Evolutionary conservation across 768 basidiomycete species (phyloP).

Genomic region (Mycena galopus): DNA sequence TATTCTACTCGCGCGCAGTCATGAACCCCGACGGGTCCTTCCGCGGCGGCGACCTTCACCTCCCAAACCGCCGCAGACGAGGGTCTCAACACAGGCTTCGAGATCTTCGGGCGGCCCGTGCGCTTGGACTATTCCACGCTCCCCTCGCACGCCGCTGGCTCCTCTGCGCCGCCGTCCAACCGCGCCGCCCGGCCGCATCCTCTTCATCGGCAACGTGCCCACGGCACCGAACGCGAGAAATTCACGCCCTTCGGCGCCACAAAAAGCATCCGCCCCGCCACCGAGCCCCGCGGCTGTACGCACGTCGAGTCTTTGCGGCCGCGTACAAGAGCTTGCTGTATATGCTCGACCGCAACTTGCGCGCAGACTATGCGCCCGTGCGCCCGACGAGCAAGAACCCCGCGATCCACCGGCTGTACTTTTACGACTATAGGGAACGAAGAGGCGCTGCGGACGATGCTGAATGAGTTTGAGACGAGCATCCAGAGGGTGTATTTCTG

Average conservation of each 20-base stretch:
- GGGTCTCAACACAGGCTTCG: background rate
- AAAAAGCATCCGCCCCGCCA: conserved; percentile 50
- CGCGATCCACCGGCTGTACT: conserved; percentile 48
- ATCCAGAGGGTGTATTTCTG: conserved; percentile 35
- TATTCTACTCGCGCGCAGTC: no score
- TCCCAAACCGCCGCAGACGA: background rate
- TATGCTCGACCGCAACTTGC: conserved; percentile 59
- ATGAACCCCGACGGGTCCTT: conserved; percentile 30
- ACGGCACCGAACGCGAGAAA: conserved; percentile 50
- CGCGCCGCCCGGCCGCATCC: conserved; percentile 49
- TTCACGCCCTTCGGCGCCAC: conserved; percentile 61
- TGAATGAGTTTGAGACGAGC: conserved; percentile 39
- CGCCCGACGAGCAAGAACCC: background rate
- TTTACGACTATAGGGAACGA: conserved; percentile 46
- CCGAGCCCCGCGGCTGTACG: conserved; percentile 55
- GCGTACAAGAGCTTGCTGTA: conserved; percentile 56
- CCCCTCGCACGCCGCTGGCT: background rate
- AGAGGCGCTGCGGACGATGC: conserved; percentile 41
- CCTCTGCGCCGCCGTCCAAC: background rate
- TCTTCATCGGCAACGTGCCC: conserved; percentile 71
- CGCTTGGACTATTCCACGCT: conserved; percentile 42
- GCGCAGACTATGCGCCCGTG: conserved; percentile 53
- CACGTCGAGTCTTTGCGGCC: conserved; percentile 58
- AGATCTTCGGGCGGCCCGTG: conserved; percentile 31
- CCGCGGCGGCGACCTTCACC: conserved; percentile 22